Base-by-base conservation (phyloP, 441 rosid genomes). In the Arabidopsis lyrata region DNA sequence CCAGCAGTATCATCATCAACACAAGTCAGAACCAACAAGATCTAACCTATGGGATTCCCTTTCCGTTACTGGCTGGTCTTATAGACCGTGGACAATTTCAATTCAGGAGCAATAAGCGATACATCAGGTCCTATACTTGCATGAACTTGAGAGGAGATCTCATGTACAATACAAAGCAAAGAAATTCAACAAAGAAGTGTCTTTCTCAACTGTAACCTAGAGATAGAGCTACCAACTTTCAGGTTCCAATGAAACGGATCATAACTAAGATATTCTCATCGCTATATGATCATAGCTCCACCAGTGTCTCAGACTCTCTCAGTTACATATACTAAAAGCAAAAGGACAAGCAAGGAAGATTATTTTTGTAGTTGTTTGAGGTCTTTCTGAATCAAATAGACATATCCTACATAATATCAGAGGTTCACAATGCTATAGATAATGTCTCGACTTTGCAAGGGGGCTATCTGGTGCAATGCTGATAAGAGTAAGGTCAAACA, bases 81-180 rank as follows among this genome's bases (percentile, higher is more conserved):
- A 39, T 20, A 39, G 18, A 1, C 1, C 38, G 4, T n/a, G 14
- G 14, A n/a, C 52, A 9, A 11, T 18, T 59, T 60, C 35, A 60
- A 22, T 60, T 39, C 18, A 39, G 41, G 45, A 31, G 31, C 55
- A 29, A 63, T 45, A 15, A 42, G 55, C 7, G 1, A 15, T 41
- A 41, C 18, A 60, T 11, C 34, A 39, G 49, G 2, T 62, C 24
- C 38, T 16, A 47, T 18, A 63, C 18, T 47, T 41, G 8, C 54
- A 63, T 61, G 14, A 61, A 31, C 44, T 47, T 6, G 69, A 49
- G 45, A 64, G 20, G 12, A 48, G 41, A 32, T 45, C 31, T 29
- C 38, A 27, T 29, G 14, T 11, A 36, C 11, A 58, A 11, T 58
- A 5, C 63, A 18, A 14, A 58, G 3, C 8, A 58, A 18, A 58